Conservation (phyloP, 257 asterid species). For the Solanum etuberosum region DNA sequence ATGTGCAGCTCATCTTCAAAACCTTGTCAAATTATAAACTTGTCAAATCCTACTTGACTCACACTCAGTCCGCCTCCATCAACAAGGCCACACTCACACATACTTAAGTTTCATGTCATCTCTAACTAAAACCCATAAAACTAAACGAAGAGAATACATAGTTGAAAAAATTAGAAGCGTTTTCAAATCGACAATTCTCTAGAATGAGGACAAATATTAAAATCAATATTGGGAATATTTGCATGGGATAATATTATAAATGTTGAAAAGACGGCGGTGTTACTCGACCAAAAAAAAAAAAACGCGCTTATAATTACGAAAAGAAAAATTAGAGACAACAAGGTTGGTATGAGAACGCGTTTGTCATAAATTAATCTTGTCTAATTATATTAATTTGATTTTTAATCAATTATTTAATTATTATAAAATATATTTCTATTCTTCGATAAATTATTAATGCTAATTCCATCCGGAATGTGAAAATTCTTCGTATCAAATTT, state of each 20-base stretch:
- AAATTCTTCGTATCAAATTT: background rate
- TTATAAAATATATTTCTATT: background rate
- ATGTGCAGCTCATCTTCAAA: background rate
- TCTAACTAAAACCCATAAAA: background rate
- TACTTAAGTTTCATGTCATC: background rate
- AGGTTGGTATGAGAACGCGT: background rate
- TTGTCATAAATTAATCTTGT: background rate
- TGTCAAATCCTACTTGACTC: background rate
- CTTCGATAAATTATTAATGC: rapidly evolving
- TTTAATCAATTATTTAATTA: background rate
- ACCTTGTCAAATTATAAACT: background rate
- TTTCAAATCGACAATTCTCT: background rate
- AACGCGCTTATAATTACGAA: background rate
- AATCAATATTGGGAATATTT: background rate
- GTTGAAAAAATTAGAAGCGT: background rate
- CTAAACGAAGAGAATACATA: background rate
- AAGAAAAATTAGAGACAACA: background rate
- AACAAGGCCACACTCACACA: background rate
- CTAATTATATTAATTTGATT: background rate
- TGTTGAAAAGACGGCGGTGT: background rate
- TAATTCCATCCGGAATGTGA: background rate
- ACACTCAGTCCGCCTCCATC: background rate
- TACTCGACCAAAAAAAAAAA: background rate
- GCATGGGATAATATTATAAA: background rate
- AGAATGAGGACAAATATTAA: background rate